Conservation (phyloP, 148 eudicot species). For the Gaultheria prostrata region DNA sequence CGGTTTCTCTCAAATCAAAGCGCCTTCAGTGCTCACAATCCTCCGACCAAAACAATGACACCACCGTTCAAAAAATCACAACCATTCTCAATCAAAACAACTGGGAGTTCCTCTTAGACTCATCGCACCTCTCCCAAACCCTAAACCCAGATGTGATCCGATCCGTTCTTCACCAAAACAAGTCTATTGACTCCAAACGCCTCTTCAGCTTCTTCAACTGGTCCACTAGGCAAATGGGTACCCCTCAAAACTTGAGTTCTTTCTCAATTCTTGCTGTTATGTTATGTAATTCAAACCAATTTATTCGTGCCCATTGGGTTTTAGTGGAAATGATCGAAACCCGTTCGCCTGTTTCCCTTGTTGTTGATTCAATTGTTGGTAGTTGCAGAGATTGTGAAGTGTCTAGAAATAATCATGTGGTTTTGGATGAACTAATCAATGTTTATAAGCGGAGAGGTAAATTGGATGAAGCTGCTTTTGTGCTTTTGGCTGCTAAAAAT, state of each 20-base stretch:
- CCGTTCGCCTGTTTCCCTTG: constrained; percentile 21
- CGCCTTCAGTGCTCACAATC: constrained; percentile 13
- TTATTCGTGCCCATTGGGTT: constrained; percentile 39
- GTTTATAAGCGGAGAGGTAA: constrained; percentile 55
- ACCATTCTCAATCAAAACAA: constrained; percentile 39
- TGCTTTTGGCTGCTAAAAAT: constrained; percentile 43
- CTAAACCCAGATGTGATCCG: constrained; percentile 67
- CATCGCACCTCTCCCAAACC: constrained; percentile 39
- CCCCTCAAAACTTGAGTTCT: constrained; percentile 50
- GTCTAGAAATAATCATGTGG: constrained; percentile 28
- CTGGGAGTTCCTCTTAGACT: constrained; percentile 54
- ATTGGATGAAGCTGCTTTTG: constrained; percentile 53
- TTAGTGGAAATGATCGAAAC: constrained; percentile 44
- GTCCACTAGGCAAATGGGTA: constrained; percentile 53
- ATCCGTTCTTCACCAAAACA: constrained; percentile 53
- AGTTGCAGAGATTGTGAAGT: constrained; percentile 35
- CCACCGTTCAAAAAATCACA: constrained; percentile 40
- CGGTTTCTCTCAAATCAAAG: neutral
- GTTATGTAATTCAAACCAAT: constrained; percentile 45
- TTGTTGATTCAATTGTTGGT: constrained; percentile 44
- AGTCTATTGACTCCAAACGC: constrained; percentile 42
- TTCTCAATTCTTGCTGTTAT: constrained; percentile 49
- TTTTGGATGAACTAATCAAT: constrained; percentile 58
- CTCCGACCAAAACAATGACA: constrained; percentile 18
- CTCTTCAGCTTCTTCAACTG: constrained; percentile 70